phyloP scores from a whole-genome alignment of 139 green algal species.

The Desmodesmus armatus region DNA sequence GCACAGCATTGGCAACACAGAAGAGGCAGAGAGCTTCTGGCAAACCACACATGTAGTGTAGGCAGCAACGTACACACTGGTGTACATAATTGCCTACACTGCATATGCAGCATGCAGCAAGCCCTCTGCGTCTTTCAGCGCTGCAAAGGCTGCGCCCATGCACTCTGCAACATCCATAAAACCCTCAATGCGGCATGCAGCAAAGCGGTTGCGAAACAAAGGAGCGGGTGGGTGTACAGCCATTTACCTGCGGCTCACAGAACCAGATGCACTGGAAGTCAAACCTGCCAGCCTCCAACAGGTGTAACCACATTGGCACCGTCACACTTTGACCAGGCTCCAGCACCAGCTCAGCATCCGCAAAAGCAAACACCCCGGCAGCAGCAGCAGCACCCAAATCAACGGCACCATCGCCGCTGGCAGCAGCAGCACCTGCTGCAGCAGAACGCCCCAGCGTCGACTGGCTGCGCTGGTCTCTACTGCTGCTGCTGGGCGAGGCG shows the following conservation, averaged over 20 bases:
- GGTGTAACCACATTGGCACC: constrained; percentile 72
- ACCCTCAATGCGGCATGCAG: no score
- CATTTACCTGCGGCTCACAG: constrained; percentile 58
- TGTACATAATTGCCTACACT: not conserved
- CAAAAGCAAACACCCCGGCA: constrained; percentile 16
- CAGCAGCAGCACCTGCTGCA: constrained; percentile 27
- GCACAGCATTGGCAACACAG: no score
- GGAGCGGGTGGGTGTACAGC: no score
- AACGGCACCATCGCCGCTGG: not conserved
- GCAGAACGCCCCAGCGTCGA: not conserved
- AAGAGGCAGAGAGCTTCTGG: no score
- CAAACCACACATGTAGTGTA: not conserved
- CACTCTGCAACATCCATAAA: no score
- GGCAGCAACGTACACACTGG: not conserved
- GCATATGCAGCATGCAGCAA: not conserved
- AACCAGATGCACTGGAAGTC: constrained; percentile 62
- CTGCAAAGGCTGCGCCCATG: no score
- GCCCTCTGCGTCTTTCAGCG: not conserved
- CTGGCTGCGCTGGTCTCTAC: not conserved
- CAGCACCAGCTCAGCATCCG: constrained; percentile 38
- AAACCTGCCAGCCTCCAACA: constrained; percentile 47
- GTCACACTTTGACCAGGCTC: constrained; percentile 44
- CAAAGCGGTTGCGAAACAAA: no score
- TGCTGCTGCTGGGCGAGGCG: not conserved
- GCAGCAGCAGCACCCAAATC: constrained; percentile 24